These are phyloP conservation scores for Ophiostoma fasciatum DNA, from an alignment of 2,329 filamentous ascomycete genomes.

Conservation along the genomic window DNA sequence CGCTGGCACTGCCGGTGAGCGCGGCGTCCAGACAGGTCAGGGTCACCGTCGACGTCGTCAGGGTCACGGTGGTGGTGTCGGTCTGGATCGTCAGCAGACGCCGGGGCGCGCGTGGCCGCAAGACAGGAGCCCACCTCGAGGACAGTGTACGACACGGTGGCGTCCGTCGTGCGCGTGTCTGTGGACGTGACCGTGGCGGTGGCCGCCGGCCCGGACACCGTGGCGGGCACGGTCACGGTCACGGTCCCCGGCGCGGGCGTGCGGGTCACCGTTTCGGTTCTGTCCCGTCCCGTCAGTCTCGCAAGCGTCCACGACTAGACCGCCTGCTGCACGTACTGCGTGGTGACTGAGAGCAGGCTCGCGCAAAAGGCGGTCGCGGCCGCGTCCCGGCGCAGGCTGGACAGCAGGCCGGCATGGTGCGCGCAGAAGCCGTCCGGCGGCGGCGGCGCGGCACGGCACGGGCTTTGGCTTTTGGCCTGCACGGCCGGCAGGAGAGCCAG, in stretches of 20 bases:
- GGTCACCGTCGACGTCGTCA: background rate
- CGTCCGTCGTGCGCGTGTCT: background rate
- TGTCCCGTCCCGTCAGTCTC: background rate
- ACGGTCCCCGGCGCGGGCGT: background rate
- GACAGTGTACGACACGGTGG: background rate
- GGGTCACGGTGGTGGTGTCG: background rate
- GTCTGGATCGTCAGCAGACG: no score
- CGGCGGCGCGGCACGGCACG: no score
- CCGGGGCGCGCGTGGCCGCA: no score
- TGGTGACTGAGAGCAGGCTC: background rate
- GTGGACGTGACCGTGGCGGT: background rate
- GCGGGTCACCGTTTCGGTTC: background rate
- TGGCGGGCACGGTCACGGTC: background rate
- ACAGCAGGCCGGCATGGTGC: no score
- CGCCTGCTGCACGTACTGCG: background rate
- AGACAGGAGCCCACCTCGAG: no score
- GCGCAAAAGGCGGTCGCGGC: background rate
- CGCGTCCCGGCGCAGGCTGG: no score
- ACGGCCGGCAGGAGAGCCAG: no score
- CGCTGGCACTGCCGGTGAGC: no score
- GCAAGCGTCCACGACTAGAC: background rate
- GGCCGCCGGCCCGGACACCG: no score
- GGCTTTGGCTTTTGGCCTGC: no score
- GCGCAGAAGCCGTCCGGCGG: no score
- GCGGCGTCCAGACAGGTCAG: background rate